phyloP scores from a whole-genome alignment of 2,329 filamentous ascomycete genomes.

The Pseudogymnoascus sp. region DNA sequence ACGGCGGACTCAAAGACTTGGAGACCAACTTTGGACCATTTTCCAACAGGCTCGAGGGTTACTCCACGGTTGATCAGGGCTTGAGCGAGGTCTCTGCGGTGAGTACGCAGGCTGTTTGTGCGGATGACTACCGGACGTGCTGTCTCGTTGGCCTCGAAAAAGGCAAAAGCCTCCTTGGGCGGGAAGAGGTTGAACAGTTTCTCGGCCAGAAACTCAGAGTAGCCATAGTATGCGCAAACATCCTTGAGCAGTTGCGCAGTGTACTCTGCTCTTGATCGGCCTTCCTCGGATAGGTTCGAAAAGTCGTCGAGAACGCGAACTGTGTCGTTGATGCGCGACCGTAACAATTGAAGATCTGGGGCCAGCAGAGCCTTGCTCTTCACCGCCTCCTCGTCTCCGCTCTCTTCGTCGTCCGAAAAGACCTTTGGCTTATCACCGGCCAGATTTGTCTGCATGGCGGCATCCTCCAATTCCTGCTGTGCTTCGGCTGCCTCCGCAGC shows the following conservation, averaged over 20 bases:
- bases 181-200: constrained; percentile 92
- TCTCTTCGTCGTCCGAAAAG: constrained; percentile 50
- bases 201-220: constrained; percentile 87
- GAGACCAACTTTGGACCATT: constrained; percentile 96
- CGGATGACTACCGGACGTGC: constrained; percentile 88
- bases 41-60: constrained; percentile 90
- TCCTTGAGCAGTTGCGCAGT: constrained; percentile 79
- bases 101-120: constrained; percentile 83
- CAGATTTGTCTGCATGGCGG: constrained; percentile 88
- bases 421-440: constrained; percentile 63
- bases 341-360: constrained; percentile 81
- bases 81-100: constrained; percentile 74
- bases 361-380: constrained; percentile 60
- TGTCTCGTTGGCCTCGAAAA: constrained; percentile 98
- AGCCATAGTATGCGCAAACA: constrained; percentile 93
- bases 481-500: constrained; percentile 75
- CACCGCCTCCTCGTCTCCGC: constrained; percentile 50
- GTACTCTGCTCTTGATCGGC: constrained; percentile 79
- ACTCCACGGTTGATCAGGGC: constrained; percentile 93
- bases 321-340: constrained; percentile 84
- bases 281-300: constrained; percentile 67
- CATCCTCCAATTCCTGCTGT: constrained; percentile 76
- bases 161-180: constrained; percentile 88
- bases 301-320: constrained; percentile 88
- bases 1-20: constrained; percentile 89